A percentile compares a stretch with the other conserved stretches of the same genome.
These are phyloP conservation scores for Wickerhamiella kurtzmanii DNA, from an alignment of 805 yeast species.

Conservation along the genomic window DNA sequence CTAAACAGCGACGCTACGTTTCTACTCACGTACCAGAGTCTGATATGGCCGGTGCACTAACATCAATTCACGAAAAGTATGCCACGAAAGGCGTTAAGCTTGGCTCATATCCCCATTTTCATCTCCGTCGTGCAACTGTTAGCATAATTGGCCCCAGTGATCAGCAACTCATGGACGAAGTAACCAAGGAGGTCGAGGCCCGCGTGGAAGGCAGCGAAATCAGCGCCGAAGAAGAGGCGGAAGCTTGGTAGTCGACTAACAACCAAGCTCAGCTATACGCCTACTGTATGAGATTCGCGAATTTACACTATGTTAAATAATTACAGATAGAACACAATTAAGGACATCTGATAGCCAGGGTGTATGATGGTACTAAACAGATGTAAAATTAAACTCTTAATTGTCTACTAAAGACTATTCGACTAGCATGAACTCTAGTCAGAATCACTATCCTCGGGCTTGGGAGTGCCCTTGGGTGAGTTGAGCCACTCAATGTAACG, in stretches of 20 bases:
- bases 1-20: conserved; percentile 34
- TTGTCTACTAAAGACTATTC: neutral
- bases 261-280: too few species aligned
- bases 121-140: conserved; percentile 49
- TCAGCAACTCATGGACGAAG: conserved; percentile 27
- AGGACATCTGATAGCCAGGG: neutral
- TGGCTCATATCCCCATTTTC: conserved; percentile 77
- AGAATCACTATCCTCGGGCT: conserved; percentile 85
- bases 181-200: conserved; percentile 36
- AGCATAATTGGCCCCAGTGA: conserved; percentile 53
- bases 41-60: conserved; percentile 51
- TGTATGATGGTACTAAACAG: neutral
- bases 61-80: conserved; percentile 36
- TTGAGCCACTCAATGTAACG: conserved; percentile 90
- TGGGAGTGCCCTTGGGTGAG: conserved; percentile 96
- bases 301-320: too few species aligned
- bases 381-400: neutral
- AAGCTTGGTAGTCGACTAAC: conserved; percentile 7
- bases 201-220: conserved; percentile 46
- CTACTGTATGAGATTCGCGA: too few species aligned
- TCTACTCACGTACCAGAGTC: conserved; percentile 51
- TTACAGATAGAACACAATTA: neutral
- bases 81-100: conserved; percentile 40
- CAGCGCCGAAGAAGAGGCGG: conserved; percentile 41
- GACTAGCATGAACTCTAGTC: conserved; percentile 38